Evolutionary conservation across 441 rosid species (phyloP).

Genomic region (Daphne laureola): DNA sequence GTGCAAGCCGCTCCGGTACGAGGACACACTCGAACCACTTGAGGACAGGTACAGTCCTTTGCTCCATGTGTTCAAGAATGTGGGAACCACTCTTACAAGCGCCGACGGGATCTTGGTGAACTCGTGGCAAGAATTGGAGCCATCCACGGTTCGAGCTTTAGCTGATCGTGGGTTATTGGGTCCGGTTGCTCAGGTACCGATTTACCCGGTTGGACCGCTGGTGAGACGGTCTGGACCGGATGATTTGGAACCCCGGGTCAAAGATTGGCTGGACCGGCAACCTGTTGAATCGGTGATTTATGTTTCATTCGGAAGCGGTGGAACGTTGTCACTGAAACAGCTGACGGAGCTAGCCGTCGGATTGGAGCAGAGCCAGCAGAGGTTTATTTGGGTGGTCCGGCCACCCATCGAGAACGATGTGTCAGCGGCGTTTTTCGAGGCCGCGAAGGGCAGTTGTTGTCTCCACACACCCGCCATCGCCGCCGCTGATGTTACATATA

Average conservation of each 20-base stretch:
- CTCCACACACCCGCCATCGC: too few relatives aligned
- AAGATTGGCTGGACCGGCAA: slow-evolving; percentile 40
- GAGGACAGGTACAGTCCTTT: slow-evolving; percentile 13
- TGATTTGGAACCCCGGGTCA: background rate
- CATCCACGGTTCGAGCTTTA: slow-evolving; percentile 24
- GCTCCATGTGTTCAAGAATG: slow-evolving; percentile 7
- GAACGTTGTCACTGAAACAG: slow-evolving; percentile 37
- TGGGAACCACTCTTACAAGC: slow-evolving; percentile 17
- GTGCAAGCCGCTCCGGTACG: slow-evolving; percentile 27
- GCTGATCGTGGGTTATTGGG: slow-evolving; percentile 7
- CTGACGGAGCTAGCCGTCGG: slow-evolving; percentile 36
- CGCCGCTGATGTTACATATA: slow-evolving; percentile 8
- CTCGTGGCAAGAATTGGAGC: slow-evolving; percentile 41
- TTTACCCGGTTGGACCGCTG: slow-evolving; percentile 22
- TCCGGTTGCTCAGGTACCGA: slow-evolving; percentile 19
- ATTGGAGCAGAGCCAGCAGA: slow-evolving; percentile 29
- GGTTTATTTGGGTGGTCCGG: slow-evolving; percentile 42
- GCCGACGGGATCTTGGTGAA: slow-evolving; percentile 46
- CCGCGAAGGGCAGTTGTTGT: background rate
- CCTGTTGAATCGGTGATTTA: slow-evolving; percentile 29
- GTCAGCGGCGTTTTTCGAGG: slow-evolving; percentile 19
- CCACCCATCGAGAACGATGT: slow-evolving; percentile 19
- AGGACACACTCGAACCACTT: slow-evolving; percentile 18
- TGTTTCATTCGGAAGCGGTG: slow-evolving; percentile 50
- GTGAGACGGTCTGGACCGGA: slow-evolving; percentile 7